A percentile compares a stretch with the other conserved stretches of the same genome.
Conservation (phyloP, 768 basidiomycete genomes). For the Neoboletus subvelutipes region DNA sequence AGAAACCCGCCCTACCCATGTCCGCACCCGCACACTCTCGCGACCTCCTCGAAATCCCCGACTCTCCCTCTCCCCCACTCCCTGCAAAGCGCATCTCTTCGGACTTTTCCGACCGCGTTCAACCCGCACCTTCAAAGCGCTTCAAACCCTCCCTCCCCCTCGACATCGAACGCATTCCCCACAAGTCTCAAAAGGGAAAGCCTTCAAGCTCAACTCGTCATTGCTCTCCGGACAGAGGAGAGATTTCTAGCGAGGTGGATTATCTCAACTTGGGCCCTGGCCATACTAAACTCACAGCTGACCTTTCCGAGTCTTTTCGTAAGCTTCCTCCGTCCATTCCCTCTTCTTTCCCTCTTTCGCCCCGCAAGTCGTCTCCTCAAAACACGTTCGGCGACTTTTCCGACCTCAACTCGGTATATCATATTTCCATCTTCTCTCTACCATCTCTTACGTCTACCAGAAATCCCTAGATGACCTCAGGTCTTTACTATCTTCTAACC, state of each 20-base stretch:
- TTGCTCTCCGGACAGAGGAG: slow-evolving; percentile 15
- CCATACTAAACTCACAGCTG: not conserved
- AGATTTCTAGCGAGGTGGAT: slow-evolving; percentile 24
- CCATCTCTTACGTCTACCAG: slow-evolving; percentile 11
- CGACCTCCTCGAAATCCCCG: slow-evolving; percentile 17
- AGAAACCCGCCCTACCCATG: slow-evolving; percentile 13
- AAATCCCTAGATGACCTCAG: slow-evolving; percentile 31
- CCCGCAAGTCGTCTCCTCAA: slow-evolving; percentile 11
- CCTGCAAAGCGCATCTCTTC: slow-evolving; percentile 35
- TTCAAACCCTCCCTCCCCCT: slow-evolving; percentile 22
- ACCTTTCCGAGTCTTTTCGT: slow-evolving; percentile 24
- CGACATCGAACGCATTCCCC: slow-evolving; percentile 29
- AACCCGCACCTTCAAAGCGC: slow-evolving; percentile 30
- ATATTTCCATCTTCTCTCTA: not conserved
- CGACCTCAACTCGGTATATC: slow-evolving; percentile 20
- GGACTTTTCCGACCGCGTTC: slow-evolving; percentile 11
- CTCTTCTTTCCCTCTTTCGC: not conserved
- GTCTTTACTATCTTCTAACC: slow-evolving; percentile 24
- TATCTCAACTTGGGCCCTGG: slow-evolving; percentile 19
- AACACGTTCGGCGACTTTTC: slow-evolving; percentile 4
- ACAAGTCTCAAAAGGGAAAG: slow-evolving; percentile 7
- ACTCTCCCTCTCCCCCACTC: slow-evolving; percentile 13
- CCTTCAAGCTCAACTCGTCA: slow-evolving; percentile 6
- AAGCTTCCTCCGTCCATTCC: not conserved
- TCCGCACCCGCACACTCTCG: slow-evolving; percentile 5